These are phyloP conservation scores for Fagus crenata DNA, from an alignment of 306 rosid species.

Conservation along the genomic window DNA sequence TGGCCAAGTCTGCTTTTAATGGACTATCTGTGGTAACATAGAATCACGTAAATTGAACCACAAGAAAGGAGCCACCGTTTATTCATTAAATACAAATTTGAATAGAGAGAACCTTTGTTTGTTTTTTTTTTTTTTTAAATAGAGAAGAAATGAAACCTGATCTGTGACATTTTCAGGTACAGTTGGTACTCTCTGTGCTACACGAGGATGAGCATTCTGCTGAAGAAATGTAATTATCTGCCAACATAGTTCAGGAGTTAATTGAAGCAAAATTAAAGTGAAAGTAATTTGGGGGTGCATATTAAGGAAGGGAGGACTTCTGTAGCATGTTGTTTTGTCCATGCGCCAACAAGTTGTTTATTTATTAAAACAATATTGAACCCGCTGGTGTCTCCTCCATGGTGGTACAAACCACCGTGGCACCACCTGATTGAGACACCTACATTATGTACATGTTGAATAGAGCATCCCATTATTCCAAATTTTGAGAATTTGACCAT, in stretches of 20 bases:
- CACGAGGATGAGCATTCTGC: slow-evolving; percentile 96
- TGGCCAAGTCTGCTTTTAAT: not conserved
- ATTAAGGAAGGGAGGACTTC: not conserved
- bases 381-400: not conserved
- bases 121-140: too few relatives aligned
- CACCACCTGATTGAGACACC: not conserved
- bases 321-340: not conserved
- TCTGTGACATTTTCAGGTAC: slow-evolving; percentile 96
- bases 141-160: slow-evolving; percentile 49
- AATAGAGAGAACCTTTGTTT: slow-evolving; percentile 4
- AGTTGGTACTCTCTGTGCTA: slow-evolving; percentile 78
- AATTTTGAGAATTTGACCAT: not conserved
- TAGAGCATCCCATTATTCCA: not conserved
- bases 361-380: not conserved
- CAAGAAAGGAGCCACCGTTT: not conserved
- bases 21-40: not conserved
- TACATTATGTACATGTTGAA: not conserved
- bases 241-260: slow-evolving; percentile 18
- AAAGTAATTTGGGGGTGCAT: not conserved
- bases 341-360: not conserved
- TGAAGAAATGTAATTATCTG: slow-evolving; percentile 86
- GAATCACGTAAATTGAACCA: not conserved
- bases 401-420: not conserved
- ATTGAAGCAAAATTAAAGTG: not conserved
- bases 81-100: not conserved